These are phyloP conservation scores for Ceratobasidium sp. DNA, from an alignment of 1,284 basidiomycete genomes.

Conservation along the genomic window DNA sequence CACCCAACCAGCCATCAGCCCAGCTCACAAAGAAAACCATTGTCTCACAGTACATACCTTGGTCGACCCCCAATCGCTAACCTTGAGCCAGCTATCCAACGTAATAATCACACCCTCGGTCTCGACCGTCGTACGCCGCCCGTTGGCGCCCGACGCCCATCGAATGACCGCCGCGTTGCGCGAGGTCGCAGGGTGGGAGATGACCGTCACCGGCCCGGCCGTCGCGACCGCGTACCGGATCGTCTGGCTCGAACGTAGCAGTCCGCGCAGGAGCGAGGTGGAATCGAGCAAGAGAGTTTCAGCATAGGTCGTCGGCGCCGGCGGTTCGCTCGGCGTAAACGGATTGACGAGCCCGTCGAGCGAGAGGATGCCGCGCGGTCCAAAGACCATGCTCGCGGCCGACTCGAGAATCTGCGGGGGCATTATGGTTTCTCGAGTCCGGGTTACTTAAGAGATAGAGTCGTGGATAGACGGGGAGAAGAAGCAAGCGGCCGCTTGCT, in stretches of 20 bases:
- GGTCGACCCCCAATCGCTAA: conserved; percentile 43
- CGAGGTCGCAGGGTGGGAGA: conserved; percentile 37
- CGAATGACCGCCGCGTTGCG: conserved; percentile 41
- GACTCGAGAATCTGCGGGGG: conserved; percentile 1
- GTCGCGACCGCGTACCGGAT: conserved; percentile 36
- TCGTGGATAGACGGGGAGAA: neutral
- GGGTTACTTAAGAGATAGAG: neutral
- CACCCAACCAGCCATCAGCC: neutral
- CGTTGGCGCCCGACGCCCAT: conserved; percentile 37
- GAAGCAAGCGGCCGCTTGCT: neutral
- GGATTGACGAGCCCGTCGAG: conserved; percentile 41
- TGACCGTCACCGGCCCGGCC: conserved; percentile 40
- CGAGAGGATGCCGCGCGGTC: conserved; percentile 32
- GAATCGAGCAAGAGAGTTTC: conserved; percentile 36
- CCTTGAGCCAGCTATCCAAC: conserved; percentile 41
- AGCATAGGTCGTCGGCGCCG: conserved; percentile 39
- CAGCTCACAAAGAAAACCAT: neutral
- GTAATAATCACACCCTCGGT: conserved; percentile 38
- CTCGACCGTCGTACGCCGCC: conserved; percentile 40
- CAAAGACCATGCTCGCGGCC: neutral
- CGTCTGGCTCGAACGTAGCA: conserved; percentile 16
- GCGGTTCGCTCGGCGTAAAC: conserved; percentile 31
- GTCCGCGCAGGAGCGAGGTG: conserved; percentile 28
- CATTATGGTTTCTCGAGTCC: neutral
- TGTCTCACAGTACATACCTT: conserved; percentile 16